Evolutionary conservation across 2,329 filamentous ascomycete species (phyloP), one percentile per base, ranked within the genome.

Genomic region (Penicillium sp.): DNA sequence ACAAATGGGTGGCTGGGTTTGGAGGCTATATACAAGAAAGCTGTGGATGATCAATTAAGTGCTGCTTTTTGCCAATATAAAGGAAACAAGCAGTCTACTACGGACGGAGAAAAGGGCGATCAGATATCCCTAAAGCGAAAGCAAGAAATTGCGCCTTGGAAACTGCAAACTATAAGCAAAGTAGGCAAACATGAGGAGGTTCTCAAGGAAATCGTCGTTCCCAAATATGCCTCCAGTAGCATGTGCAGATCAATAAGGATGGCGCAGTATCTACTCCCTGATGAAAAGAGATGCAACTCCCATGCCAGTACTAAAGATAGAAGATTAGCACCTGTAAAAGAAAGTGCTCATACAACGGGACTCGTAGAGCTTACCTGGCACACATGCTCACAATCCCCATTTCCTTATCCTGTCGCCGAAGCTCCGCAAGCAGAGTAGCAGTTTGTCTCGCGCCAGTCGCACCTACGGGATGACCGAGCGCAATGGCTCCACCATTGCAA

Each of bases 401-500:
- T 88, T 93, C 95, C 85, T 93, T 93, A 83, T 91, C 91, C 67
- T 86, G 86, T 74, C 90, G 85, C 74, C 90, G 83, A 72, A 88
- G 85, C 82, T 96, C 92, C 70, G 90, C 92, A 70, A 96, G 77
- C n/a, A 93, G 91, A 0, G 93, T 97, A 59, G 94, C 92, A 65
- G 96, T 91, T 84, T 96, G 89, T 65, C 93, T 82, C 16, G 89
- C 91, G 8, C 91, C 91, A 2, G 93, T 96, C 4, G 92, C 92
- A 14, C 93, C 93, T 1, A 97, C 83, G 2, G 93, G 93, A 75
- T 97, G 93, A 0, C 93, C 93, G 35, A 96, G 78, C 6, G 93
- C 93, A 76, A 97, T 96, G 1, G 93, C 93, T n/a, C 93, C 93
- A 54, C 93, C 93, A 61, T 94, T 91, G 0, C 91, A 91, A 77